Base-by-base conservation (phyloP, 331 rosid genomes). In the Acacia pycnantha region DNA sequence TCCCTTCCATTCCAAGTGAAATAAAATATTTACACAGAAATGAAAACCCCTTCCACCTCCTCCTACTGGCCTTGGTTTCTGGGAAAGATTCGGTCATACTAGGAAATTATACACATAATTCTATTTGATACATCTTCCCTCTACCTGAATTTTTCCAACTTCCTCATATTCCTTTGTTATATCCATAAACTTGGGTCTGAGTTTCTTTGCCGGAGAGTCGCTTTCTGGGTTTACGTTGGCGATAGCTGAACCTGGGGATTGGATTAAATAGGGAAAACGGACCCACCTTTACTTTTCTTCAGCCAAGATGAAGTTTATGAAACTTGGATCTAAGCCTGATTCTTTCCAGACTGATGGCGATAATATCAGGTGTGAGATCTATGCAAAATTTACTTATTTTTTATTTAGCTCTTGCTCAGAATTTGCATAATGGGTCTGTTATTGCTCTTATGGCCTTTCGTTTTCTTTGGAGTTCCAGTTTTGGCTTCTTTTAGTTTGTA, bases 311-410 rank as follows among this genome's bases (percentile, higher is more conserved):
- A 95, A 95, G 94, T 95, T 95, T 85, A 95, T 95, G 99, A 95
- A 95, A 87, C 99, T 95, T 83, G 99, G 99, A 92, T 95, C 98
- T 70, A 95, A 90, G 87, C 94, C 97, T 62, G 99, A 95, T 86
- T 85, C 93, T 80, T 95, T 95, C 84, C 97, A 92, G 84, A 88
- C 89, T 69, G 98, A 93, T 64, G 98, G 90, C 19, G 94, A 90
- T 59, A 93, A 87, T 81, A 85, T 90, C 82, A 92, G 98, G 99
- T 83, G 48, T 79, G 80, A 73, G 58, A 82, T 79, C 37, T 73
- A 0, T 82, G 65, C 65, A 58, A 40, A 74, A 61, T 61, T 74
- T 53, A 5, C 79, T 44, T 71, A 14, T 21, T 67, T n/a, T 19
- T 35, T 43, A 7, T 78, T 73, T 35, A 62, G 50, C 27, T 74